These are phyloP conservation scores for Coemansia sp. DNA, from an alignment of 371 early-diverging fungal species.

Conservation along the genomic window DNA sequence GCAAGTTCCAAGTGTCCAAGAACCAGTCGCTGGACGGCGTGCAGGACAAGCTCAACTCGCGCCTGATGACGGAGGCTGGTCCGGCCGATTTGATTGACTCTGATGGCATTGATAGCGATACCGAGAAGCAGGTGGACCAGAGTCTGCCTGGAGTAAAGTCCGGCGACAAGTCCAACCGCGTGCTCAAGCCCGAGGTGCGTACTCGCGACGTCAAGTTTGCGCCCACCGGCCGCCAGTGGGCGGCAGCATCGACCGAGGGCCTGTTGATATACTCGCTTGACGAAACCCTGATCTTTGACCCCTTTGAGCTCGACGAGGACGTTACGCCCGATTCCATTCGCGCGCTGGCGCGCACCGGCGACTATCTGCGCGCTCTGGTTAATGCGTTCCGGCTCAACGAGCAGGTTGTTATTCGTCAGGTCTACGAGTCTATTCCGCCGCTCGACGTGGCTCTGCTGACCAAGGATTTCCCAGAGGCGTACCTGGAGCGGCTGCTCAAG, in stretches of 20 bases:
- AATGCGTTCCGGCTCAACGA: conserved; percentile 94
- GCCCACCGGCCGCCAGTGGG: conserved; percentile 93
- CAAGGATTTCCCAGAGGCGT: conserved; percentile 77
- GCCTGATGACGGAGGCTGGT: conserved; percentile 94
- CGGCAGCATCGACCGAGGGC: conserved; percentile 96
- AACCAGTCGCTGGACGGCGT: conserved; percentile 94
- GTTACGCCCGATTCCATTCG: conserved; percentile 87
- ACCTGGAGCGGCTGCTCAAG: conserved; percentile 77
- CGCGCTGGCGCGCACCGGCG: conserved; percentile 62
- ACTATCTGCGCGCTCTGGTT: conserved; percentile 83
- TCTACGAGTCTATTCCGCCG: conserved; percentile 82
- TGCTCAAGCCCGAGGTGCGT: conserved; percentile 74
- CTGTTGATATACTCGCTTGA: conserved; percentile 92
- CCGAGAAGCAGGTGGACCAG: conserved; percentile 78
- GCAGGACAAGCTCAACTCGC: conserved; percentile 82
- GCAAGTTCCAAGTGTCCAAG: conserved; percentile 86
- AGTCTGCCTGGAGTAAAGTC: conserved; percentile 84
- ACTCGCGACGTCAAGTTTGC: conserved; percentile 86
- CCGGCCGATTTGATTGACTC: conserved; percentile 79
- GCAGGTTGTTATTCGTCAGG: conserved; percentile 64
- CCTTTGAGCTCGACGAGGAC: conserved; percentile 94
- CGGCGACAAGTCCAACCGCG: conserved; percentile 81
- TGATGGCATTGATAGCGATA: conserved; percentile 70
- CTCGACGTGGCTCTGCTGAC: conserved; percentile 71
- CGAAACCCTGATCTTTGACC: conserved; percentile 90